Evolutionary conservation across 2,329 filamentous ascomycete species (phyloP).

Genomic region (Paecilomyces variotii): DNA sequence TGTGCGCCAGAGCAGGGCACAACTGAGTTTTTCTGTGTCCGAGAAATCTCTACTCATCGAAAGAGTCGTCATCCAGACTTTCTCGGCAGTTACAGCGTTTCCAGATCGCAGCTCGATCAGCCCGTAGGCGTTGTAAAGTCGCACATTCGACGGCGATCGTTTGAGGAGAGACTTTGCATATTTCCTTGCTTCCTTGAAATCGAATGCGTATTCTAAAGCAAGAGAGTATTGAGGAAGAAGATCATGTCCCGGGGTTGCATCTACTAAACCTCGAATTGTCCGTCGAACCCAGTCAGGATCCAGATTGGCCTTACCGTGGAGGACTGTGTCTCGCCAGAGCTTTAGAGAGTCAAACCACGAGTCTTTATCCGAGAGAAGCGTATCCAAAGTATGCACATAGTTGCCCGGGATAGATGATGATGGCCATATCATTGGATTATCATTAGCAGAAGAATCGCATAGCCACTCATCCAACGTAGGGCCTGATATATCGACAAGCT

Average conservation of each 20-base stretch:
- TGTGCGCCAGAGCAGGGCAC: slow-evolving; percentile 47
- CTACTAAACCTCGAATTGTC: slow-evolving; percentile 51
- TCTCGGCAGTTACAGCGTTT: slow-evolving; percentile 50
- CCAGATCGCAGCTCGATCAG: slow-evolving; percentile 58
- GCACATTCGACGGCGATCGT: slow-evolving; percentile 52
- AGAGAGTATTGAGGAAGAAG: slow-evolving; percentile 61
- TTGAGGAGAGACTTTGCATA: slow-evolving; percentile 68
- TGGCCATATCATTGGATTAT: slow-evolving; percentile 11
- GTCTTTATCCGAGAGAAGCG: slow-evolving; percentile 42
- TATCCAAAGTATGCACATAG: slow-evolving; percentile 40
- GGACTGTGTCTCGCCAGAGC: slow-evolving; percentile 19
- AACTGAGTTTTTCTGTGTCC: slow-evolving; percentile 26
- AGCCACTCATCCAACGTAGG: slow-evolving; percentile 19
- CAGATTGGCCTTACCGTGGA: slow-evolving; percentile 24
- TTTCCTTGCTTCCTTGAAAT: slow-evolving; percentile 54
- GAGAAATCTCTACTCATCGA: slow-evolving; percentile 43
- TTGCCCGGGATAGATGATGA: slow-evolving; percentile 30
- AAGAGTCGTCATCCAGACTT: slow-evolving; percentile 62
- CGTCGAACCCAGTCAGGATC: slow-evolving; percentile 43
- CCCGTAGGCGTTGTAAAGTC: slow-evolving; percentile 72
- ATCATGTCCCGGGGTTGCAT: slow-evolving; percentile 35
- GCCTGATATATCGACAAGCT: slow-evolving; percentile 23
- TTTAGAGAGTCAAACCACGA: slow-evolving; percentile 43
- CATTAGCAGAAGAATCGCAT: slow-evolving; percentile 2
- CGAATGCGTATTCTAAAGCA: slow-evolving; percentile 54